Percentiles rank a stretch among this genome's conserved stretches.
phyloP scores from a whole-genome alignment of 1,139 yeast species.

The Zhuliangozyma blackwelliae region DNA sequence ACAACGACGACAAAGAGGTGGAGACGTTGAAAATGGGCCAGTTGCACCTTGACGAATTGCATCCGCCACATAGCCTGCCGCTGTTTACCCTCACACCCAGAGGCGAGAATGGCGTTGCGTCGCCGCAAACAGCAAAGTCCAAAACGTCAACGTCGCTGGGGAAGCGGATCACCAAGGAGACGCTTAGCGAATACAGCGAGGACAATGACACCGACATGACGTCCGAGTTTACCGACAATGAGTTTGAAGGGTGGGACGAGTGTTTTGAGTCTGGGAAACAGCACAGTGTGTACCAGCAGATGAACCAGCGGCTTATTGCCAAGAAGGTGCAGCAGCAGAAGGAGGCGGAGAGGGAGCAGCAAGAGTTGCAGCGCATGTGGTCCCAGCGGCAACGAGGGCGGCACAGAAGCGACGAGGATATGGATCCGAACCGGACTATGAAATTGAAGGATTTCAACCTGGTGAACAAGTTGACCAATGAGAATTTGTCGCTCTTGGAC shows the following conservation, averaged over 20 bases:
- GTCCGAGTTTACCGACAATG: conserved; percentile 38
- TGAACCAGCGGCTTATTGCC: conserved; percentile 18
- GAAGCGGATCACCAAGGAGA: conserved; percentile 12
- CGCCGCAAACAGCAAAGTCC: conserved; percentile 3
- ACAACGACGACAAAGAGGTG: conserved; percentile 1
- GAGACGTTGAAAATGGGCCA: conserved; percentile 7
- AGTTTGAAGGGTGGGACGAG: conserved; percentile 39
- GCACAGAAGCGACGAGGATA: conserved; percentile 15
- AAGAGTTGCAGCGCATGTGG: conserved; percentile 17
- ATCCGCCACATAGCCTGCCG: conserved; percentile 6
- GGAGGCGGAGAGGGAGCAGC: conserved; percentile 35
- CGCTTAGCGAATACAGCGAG: conserved; percentile 36
- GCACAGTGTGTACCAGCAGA: conserved; percentile 28
- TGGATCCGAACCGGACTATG: conserved; percentile 20
- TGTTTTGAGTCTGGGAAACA: conserved; percentile 33
- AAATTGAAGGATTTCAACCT: conserved; percentile 27
- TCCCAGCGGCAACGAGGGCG: conserved; percentile 5
- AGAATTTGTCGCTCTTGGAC: conserved; percentile 19
- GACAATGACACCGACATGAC: conserved; percentile 40
- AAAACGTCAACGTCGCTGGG: conserved; percentile 3
- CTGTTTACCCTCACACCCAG: conserved; percentile 11
- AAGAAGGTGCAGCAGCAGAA: conserved; percentile 25
- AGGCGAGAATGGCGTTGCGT: conserved; percentile 4
- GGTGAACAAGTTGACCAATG: conserved; percentile 12
- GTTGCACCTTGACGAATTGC: conserved; percentile 4